phyloP scores from a whole-genome alignment of 2,329 filamentous ascomycete genomes.

The Fusarium irregulare region DNA sequence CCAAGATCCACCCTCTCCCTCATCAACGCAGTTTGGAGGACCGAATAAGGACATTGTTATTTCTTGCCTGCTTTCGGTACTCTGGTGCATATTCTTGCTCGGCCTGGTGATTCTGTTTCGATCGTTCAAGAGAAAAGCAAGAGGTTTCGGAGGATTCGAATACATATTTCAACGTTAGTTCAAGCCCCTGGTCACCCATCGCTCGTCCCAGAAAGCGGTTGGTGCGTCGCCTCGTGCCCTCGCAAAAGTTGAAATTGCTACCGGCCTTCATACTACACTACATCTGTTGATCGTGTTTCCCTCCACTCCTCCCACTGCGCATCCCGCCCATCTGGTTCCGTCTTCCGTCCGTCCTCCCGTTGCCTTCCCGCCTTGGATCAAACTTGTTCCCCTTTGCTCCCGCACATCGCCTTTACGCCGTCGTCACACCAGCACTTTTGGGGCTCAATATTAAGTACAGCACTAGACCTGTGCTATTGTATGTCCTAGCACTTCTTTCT shows the following conservation, averaged over 20 bases:
- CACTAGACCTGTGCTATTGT: constrained; percentile 14
- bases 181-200: constrained; percentile 26
- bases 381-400: constrained; percentile 43
- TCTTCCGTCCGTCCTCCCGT: constrained; percentile 43
- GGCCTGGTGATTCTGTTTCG: constrained; percentile 1
- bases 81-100: background rate
- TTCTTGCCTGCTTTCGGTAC: constrained; percentile 12
- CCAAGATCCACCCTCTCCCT: constrained; percentile 33
- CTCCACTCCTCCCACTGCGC: constrained; percentile 35
- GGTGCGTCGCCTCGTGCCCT: constrained; percentile 40
- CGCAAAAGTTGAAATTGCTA: constrained; percentile 39
- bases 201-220: constrained; percentile 36
- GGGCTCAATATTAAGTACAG: constrained; percentile 22
- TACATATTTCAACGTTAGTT: constrained; percentile 18
- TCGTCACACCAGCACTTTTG: constrained; percentile 39
- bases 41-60: constrained; percentile 21
- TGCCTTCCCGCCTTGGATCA: constrained; percentile 42
- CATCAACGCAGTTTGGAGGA: constrained; percentile 30
- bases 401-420: constrained; percentile 41
- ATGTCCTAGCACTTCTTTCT: constrained; percentile 16
- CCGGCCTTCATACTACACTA: background rate
- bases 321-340: constrained; percentile 40
- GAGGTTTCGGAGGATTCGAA: constrained; percentile 10
- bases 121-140: constrained; percentile 5
- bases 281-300: constrained; percentile 38